Evolutionary conservation across 2,329 filamentous ascomycete species (phyloP).

Genomic region (Gyromitra esculenta): DNA sequence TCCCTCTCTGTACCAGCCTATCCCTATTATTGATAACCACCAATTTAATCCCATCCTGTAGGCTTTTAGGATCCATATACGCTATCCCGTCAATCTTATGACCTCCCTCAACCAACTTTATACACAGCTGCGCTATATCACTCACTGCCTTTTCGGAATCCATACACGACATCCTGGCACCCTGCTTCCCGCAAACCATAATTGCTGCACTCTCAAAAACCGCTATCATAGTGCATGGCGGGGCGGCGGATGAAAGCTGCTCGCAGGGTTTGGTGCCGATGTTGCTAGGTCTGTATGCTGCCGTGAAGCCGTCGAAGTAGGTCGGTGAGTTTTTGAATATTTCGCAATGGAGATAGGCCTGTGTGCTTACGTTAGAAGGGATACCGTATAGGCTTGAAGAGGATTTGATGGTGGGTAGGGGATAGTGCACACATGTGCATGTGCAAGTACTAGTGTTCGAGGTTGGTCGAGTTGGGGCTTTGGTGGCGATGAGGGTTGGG

Average conservation of each 20-base stretch:
- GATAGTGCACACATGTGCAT: neutral
- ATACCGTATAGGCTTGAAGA: neutral
- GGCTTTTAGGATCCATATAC: neutral
- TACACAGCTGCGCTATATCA: neutral
- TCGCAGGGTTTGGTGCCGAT: neutral
- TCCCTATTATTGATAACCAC: neutral
- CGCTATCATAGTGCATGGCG: neutral
- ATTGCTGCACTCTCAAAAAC: neutral
- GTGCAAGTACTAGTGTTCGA: neutral
- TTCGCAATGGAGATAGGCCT: neutral
- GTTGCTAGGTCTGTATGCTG: neutral
- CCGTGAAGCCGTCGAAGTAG: neutral
- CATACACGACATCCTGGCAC: neutral
- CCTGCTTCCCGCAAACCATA: neutral
- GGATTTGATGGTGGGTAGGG: neutral
- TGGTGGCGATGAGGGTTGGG: neutral
- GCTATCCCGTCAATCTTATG: neutral
- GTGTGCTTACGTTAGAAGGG: neutral
- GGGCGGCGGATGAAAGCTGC: neutral
- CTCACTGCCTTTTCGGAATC: neutral
- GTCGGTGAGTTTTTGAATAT: slow-evolving; percentile 9
- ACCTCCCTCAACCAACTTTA: neutral
- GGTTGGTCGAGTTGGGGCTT: neutral
- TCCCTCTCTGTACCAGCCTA: too few relatives aligned
- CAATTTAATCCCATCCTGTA: neutral